These are phyloP conservation scores for Trichoderma guizhouense DNA, from an alignment of 2,329 filamentous ascomycete genomes.

Conservation along the genomic window DNA sequence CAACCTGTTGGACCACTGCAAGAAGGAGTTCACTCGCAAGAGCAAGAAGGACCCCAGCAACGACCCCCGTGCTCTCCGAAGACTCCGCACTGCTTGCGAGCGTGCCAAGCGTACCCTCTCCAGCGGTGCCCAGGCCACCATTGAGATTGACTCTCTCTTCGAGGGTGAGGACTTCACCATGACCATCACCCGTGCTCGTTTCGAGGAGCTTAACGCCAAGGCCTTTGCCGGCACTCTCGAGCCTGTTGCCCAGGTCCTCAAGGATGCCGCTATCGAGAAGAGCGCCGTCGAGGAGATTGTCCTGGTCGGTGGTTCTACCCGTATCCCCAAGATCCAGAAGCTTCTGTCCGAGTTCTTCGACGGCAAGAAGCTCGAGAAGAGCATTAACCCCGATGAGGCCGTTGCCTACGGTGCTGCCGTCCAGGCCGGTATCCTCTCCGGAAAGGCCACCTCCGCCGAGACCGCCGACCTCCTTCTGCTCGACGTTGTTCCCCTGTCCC, in stretches of 20 bases:
- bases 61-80: slow-evolving; percentile 88
- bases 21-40: slow-evolving; percentile 81
- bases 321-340: slow-evolving; percentile 99
- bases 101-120: slow-evolving; percentile 99
- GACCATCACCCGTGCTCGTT: slow-evolving; percentile 96
- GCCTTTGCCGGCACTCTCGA: slow-evolving; percentile 91
- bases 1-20: slow-evolving; percentile 93
- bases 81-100: slow-evolving; percentile 96
- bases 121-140: slow-evolving; percentile 93
- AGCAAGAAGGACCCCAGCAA: slow-evolving; percentile 75
- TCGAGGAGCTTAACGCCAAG: slow-evolving; percentile 97
- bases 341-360: slow-evolving; percentile 98
- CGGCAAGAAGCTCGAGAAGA: slow-evolving; percentile 99
- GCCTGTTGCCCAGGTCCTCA: slow-evolving; percentile 93
- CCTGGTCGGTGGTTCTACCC: slow-evolving; percentile 96
- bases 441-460: slow-evolving; percentile 94
- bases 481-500: slow-evolving; percentile 92
- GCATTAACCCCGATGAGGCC: slow-evolving; percentile 99
- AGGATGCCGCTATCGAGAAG: slow-evolving; percentile 88
- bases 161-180: slow-evolving; percentile 97
- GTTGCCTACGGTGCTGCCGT: slow-evolving; percentile 98
- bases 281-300: slow-evolving; percentile 94
- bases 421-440: slow-evolving; percentile 96
- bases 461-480: slow-evolving; percentile 92
- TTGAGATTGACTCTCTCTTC: slow-evolving; percentile 98